A percentile compares a stretch with the other conserved stretches of the same genome.
These are phyloP conservation scores for Baeospora myosura DNA, from an alignment of 1,284 basidiomycete genomes.

Conservation along the genomic window DNA sequence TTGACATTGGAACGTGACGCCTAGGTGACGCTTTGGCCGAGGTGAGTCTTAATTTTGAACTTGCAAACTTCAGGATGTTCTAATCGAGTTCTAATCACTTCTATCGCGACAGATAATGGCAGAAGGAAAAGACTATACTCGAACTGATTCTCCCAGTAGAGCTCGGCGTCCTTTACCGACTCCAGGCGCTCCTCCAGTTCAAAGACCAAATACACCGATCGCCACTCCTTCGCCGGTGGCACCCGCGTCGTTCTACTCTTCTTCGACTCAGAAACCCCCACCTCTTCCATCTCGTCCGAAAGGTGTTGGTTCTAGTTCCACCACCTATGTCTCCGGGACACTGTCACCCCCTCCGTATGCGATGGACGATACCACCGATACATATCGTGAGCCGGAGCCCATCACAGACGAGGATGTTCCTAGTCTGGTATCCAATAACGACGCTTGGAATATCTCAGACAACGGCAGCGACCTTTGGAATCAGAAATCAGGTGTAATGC, in stretches of 20 bases:
- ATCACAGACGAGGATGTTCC: slow-evolving; percentile 23
- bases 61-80: neutral
- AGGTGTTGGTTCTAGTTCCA: slow-evolving; percentile 33
- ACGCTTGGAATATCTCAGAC: neutral
- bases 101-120: slow-evolving; percentile 1
- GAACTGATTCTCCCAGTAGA: neutral
- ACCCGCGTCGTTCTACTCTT: slow-evolving; percentile 30
- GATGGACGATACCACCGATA: neutral
- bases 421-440: slow-evolving; percentile 22
- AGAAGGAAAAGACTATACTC: slow-evolving; percentile 5
- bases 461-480: slow-evolving; percentile 2
- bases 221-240: slow-evolving; percentile 22
- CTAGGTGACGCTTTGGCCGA: neutral
- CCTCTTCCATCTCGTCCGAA: slow-evolving; percentile 29
- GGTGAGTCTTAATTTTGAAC: neutral
- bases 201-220: slow-evolving; percentile 35
- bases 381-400: slow-evolving; percentile 14
- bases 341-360: slow-evolving; percentile 23
- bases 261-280: slow-evolving; percentile 20
- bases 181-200: no score
- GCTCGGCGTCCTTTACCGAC: slow-evolving; percentile 32
- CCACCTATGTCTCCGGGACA: slow-evolving; percentile 24
- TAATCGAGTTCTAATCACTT: neutral
- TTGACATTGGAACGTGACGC: neutral
- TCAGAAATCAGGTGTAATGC: slow-evolving; percentile 10